These are phyloP conservation scores for Solanum virginianum DNA, from an alignment of 257 asterid species.

Conservation along the genomic window DNA sequence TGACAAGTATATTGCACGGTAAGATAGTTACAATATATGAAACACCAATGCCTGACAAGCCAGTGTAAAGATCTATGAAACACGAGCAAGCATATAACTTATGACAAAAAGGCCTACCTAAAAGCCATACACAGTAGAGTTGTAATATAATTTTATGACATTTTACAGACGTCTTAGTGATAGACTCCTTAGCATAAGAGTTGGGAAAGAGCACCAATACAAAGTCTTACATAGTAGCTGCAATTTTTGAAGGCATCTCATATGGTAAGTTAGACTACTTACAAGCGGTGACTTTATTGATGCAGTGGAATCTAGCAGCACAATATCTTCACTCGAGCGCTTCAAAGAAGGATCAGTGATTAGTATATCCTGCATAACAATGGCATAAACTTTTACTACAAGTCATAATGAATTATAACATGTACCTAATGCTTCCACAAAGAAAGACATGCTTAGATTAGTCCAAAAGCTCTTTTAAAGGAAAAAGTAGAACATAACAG, in stretches of 20 bases:
- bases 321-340: conserved; percentile 61
- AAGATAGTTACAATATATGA: background rate
- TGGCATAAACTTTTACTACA: background rate
- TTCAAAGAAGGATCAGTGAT: conserved; percentile 59
- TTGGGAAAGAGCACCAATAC: background rate
- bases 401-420: background rate
- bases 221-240: background rate
- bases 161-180: background rate
- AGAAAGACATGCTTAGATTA: background rate
- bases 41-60: background rate
- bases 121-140: background rate
- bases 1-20: background rate
- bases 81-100: background rate
- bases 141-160: background rate
- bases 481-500: background rate
- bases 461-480: background rate
- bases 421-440: background rate
- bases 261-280: conserved; percentile 20
- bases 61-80: background rate
- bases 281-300: conserved; percentile 78
- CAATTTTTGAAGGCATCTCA: background rate
- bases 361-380: conserved; percentile 54
- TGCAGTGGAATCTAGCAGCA: conserved; percentile 52
- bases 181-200: background rate
- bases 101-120: background rate